Evolutionary conservation across 257 asterid species (phyloP).

Genomic region (Marsdenia floribunda): DNA sequence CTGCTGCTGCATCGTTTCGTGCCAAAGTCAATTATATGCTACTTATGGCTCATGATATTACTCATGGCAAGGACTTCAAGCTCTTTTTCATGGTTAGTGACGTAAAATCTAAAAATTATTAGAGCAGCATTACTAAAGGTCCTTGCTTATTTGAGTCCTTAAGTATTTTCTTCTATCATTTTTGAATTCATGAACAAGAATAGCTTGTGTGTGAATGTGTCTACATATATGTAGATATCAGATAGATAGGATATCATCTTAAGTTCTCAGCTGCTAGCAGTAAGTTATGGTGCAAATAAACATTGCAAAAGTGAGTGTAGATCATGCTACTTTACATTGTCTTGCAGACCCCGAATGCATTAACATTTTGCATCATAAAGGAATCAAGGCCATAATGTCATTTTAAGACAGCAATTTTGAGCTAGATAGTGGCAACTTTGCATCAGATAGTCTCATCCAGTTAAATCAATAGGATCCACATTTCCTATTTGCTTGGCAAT

Average conservation of each 20-base stretch:
- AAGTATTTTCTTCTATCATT: background rate
- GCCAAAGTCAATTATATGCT: slow-evolving; percentile 81
- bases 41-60: slow-evolving; percentile 96
- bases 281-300: background rate
- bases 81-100: slow-evolving; percentile 81
- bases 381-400: background rate
- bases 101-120: slow-evolving; percentile 7
- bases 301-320: background rate
- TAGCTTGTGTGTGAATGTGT: background rate
- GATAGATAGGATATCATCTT: background rate
- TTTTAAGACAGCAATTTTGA: background rate
- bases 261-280: background rate
- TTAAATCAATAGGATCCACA: background rate
- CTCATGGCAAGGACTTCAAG: slow-evolving; percentile 90
- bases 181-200: background rate
- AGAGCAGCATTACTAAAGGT: background rate
- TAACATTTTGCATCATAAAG: background rate
- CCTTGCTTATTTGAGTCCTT: background rate
- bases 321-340: background rate
- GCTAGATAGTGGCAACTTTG: background rate
- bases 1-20: slow-evolving; percentile 91
- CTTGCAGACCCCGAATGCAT: background rate
- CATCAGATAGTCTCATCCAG: background rate
- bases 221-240: background rate
- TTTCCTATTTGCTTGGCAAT: background rate